phyloP scores from a whole-genome alignment of 2,329 filamentous ascomycete genomes.

The Paecilomyces variotii region DNA sequence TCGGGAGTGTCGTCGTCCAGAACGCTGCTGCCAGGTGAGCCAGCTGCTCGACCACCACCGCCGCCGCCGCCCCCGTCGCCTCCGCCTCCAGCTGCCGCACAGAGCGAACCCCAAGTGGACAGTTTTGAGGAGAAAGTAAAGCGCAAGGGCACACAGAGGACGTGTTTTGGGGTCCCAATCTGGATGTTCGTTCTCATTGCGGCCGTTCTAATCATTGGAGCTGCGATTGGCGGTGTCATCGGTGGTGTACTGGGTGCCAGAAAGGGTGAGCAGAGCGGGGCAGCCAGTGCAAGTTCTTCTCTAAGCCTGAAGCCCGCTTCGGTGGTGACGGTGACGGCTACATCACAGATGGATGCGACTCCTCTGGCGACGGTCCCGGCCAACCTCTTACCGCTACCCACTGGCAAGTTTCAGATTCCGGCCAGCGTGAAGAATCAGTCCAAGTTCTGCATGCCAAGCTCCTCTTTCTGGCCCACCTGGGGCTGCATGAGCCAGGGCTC shows the following conservation, averaged over 20 bases:
- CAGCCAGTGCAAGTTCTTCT: conserved; percentile 4
- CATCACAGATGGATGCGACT: conserved; percentile 43
- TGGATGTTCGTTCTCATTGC: conserved; percentile 42
- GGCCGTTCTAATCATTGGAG: conserved; percentile 41
- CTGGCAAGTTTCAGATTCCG: conserved; percentile 43
- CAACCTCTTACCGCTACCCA: conserved; percentile 39
- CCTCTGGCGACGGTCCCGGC: conserved; percentile 40
- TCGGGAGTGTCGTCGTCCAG: conserved; percentile 16
- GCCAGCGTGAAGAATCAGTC: conserved; percentile 40
- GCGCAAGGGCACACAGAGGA: conserved; percentile 34
- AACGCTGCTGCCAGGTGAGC: conserved; percentile 10
- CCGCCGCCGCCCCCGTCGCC: not conserved
- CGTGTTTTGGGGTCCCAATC: conserved; percentile 45
- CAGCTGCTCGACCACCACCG: conserved; percentile 8
- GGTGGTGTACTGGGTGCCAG: conserved; percentile 46
- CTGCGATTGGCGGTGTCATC: conserved; percentile 46
- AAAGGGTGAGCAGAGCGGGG: conserved; percentile 17
- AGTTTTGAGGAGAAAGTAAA: conserved; percentile 38
- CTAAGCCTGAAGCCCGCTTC: conserved; percentile 10
- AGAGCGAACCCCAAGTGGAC: conserved; percentile 27
- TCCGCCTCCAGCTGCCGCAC: conserved; percentile 10
- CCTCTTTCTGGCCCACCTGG: conserved; percentile 43
- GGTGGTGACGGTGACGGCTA: conserved; percentile 42
- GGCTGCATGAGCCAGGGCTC: conserved; percentile 34
- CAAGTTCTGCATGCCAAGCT: conserved; percentile 41